Percentiles rank a stretch among this genome's conserved stretches.
These are phyloP conservation scores for Candida michaelii DNA, from an alignment of 805 yeast species.

Conservation along the genomic window DNA sequence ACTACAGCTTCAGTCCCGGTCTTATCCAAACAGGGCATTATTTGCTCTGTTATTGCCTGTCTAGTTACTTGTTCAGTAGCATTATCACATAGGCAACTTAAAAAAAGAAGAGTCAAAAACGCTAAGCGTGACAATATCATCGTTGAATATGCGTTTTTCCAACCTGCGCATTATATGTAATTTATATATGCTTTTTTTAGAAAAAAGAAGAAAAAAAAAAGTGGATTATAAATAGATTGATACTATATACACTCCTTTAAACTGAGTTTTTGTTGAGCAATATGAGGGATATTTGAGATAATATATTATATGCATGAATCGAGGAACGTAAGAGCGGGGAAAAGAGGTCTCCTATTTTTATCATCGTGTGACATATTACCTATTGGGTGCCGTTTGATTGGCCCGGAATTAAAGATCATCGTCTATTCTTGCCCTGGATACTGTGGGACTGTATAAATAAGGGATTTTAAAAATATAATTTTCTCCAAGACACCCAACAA, in stretches of 20 bases:
- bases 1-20: not conserved
- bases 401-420: not conserved
- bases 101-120: not conserved
- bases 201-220: no score
- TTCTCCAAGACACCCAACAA: not conserved
- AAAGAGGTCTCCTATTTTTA: not conserved
- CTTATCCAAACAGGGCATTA: not conserved
- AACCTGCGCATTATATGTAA: not conserved
- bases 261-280: no score
- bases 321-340: not conserved
- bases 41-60: not conserved
- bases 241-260: no score
- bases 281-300: no score
- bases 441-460: not conserved
- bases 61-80: not conserved
- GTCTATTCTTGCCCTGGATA: conserved; percentile 2
- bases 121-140: not conserved
- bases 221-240: no score
- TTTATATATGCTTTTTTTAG: no score
- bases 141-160: not conserved
- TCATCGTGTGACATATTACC: conserved; percentile 5
- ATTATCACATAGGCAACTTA: not conserved
- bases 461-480: not conserved
- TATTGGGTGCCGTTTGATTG: conserved; percentile 1
- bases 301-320: not conserved